Evolutionary conservation across 306 rosid species (phyloP).

Genomic region (Calophaca sinica): DNA sequence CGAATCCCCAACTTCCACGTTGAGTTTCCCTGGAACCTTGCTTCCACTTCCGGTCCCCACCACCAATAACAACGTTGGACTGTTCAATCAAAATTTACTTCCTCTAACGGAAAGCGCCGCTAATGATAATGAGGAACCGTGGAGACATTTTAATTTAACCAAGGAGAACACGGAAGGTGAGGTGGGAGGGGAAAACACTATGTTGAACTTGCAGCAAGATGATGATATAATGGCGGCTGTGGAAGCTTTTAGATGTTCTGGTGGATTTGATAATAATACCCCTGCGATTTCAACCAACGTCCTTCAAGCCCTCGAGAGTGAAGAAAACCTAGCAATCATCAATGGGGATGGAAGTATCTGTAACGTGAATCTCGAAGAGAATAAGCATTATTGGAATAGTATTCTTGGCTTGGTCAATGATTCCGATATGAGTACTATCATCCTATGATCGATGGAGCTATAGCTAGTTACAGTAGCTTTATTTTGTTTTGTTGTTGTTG

Average conservation of each 20-base stretch:
- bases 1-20: constrained; percentile 55
- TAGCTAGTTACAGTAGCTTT: neutral
- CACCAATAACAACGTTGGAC: constrained; percentile 5
- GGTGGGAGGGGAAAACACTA: neutral
- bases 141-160: constrained; percentile 1
- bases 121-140: neutral
- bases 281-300: neutral
- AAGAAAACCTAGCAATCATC: constrained; percentile 22
- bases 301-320: neutral
- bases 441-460: neutral
- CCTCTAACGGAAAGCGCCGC: neutral
- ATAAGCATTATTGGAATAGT: constrained; percentile 55
- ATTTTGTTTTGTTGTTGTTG: too few relatives aligned
- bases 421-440: constrained; percentile 19
- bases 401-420: constrained; percentile 56
- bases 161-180: neutral
- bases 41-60: constrained; percentile 29
- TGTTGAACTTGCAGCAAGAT: constrained; percentile 30
- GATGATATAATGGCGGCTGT: constrained; percentile 54
- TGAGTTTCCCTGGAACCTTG: constrained; percentile 46
- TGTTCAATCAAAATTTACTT: constrained; percentile 21
- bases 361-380: constrained; percentile 47
- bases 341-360: constrained; percentile 44
- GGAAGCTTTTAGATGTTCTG: constrained; percentile 51
- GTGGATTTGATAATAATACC: constrained; percentile 13